Base-by-base conservation (phyloP, 2,329 filamentous ascomycete species). In the Colletotrichum karsti region DNA sequence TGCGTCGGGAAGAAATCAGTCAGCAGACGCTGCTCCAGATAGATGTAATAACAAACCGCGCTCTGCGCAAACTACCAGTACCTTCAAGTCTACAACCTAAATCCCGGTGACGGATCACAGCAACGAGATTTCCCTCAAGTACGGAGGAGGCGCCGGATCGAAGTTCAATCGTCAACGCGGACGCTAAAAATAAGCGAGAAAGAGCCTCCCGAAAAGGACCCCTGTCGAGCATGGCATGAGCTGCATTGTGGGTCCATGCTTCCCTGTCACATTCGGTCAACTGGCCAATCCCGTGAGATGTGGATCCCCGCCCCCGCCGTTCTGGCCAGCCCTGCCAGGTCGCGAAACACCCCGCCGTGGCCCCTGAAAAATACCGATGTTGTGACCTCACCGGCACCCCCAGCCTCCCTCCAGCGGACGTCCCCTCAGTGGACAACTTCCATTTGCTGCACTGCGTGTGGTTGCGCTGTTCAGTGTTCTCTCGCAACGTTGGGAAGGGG, bases 111-210 rank as follows among this genome's bases (percentile, higher is more conserved):
- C n/a, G n/a, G n/a, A n/a, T n/a, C n/a, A n/a, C n/a, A n/a, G n/a
- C n/a, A n/a, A n/a, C n/a, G n/a, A n/a, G n/a, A n/a, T n/a, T n/a
- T n/a, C n/a, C n/a, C 42, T 48, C 68, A 79, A 78, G 53, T 77
- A 81, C 63, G 58, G 42, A 56, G 37, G 33, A 59, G 54, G 54
- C 65, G 60, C 61, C 37, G 55, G 28, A 65, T 59, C 42, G 51
- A 69, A 42, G 50, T 56, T 26, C 59, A 60, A 63, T 69, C 63
- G 54, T 57, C 60, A 59, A 59, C 41, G 54, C 63, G 67, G 67
- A 71, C 69, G 64, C 69, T 71, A 70, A 67, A 69, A 65, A 60
- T 64, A 72, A 71, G 70, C 70, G 70, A 72, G 63, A 65, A 69
- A 72, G 70, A 72, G 70, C 60, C 70, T 69, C 70, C 67, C 59